A percentile compares a stretch with the other conserved stretches of the same genome.
These are phyloP conservation scores for Rhododendron ferrugineum DNA, from an alignment of 148 eudicot genomes.

Conservation along the genomic window DNA sequence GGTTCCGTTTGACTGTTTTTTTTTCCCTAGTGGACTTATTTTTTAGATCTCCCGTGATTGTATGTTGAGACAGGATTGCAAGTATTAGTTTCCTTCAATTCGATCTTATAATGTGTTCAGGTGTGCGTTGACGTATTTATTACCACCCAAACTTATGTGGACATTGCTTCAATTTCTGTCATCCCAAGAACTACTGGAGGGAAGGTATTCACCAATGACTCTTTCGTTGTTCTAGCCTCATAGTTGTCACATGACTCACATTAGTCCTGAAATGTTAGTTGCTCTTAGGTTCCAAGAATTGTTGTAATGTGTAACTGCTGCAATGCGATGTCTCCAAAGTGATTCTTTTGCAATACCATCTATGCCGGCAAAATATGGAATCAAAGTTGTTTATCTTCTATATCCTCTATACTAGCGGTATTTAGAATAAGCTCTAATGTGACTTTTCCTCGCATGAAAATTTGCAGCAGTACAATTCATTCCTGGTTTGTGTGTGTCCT, in stretches of 20 bases:
- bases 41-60: neutral
- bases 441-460: neutral
- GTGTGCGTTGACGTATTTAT: slow-evolving; percentile 90
- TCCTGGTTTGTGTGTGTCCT: neutral
- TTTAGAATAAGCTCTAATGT: neutral
- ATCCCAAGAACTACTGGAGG: slow-evolving; percentile 97
- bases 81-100: neutral
- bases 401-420: neutral
- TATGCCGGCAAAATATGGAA: neutral
- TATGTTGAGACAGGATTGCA: slow-evolving; percentile 3
- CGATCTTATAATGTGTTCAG: slow-evolving; percentile 33
- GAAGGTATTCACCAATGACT: slow-evolving; percentile 48
- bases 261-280: neutral
- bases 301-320: neutral
- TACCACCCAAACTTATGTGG: slow-evolving; percentile 84
- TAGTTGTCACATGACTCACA: neutral
- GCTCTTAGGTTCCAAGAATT: neutral
- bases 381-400: neutral
- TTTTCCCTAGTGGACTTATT: neutral
- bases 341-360: neutral
- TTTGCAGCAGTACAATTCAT: neutral
- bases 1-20: slow-evolving; percentile 30
- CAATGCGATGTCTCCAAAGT: neutral
- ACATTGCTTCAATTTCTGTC: slow-evolving; percentile 84
- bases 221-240: neutral